Evolutionary conservation across 192 early-diverging fungal species (phyloP).

Genomic region (Linnemannia zychae): DNA sequence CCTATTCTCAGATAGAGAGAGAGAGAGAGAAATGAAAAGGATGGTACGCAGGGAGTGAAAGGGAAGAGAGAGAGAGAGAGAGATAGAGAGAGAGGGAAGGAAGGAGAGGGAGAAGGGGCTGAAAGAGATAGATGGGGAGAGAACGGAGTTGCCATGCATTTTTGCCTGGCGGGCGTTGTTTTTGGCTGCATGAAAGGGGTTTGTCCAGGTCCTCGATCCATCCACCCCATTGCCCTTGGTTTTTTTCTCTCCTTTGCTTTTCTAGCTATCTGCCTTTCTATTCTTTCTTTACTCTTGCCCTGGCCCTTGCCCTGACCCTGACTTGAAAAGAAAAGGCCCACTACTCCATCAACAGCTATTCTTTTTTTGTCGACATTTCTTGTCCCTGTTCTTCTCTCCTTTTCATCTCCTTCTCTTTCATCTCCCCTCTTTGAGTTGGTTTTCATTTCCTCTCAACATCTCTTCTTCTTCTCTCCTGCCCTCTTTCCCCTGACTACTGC

Average conservation of each 20-base stretch:
- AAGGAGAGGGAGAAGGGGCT: neutral
- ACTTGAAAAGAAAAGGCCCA: neutral
- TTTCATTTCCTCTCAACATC: neutral
- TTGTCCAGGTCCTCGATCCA: neutral
- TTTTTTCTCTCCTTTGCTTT: neutral
- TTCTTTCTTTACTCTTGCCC: neutral
- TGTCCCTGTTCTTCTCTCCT: neutral
- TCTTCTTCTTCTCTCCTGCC: neutral
- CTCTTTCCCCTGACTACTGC: neutral
- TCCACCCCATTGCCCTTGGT: neutral
- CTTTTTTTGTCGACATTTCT: neutral
- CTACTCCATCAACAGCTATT: no score
- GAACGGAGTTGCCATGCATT: neutral
- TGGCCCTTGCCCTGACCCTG: neutral
- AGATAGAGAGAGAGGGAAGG: neutral
- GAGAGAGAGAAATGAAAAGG: neutral
- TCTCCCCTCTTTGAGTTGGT: neutral
- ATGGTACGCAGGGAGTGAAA: neutral
- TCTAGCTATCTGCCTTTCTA: neutral
- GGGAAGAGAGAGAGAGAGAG: neutral
- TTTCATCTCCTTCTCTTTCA: neutral
- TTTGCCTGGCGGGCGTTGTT: no score
- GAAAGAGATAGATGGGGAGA: neutral
- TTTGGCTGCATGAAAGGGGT: neutral
- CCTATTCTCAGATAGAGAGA: no score